Base-by-base conservation (phyloP, 768 basidiomycete genomes). In the Rhodotorula paludigena region DNA sequence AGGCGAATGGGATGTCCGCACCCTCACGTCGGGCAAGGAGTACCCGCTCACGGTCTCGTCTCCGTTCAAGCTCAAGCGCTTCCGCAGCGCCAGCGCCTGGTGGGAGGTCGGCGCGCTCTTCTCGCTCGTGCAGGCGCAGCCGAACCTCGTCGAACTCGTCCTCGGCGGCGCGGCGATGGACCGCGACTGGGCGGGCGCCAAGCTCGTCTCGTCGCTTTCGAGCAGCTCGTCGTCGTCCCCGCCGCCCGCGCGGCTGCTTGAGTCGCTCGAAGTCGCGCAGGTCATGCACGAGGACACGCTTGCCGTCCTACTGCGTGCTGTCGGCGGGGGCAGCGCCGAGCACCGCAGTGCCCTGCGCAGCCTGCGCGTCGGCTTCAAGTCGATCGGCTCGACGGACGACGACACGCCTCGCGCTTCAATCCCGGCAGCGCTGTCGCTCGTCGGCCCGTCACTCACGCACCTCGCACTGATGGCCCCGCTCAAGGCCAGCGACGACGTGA, bases 211-310 rank as follows among this genome's bases (percentile, higher is more conserved):
- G 1, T 2, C 38, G 12, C 53, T 52, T 7, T 15, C 41, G 23
- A 4, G 3, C 1, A 4, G 16, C 11, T 51, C 49, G n/a, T 16
- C 45, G 12, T 11, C 35, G 20, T 23, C 36, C 20, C 30, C 30
- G 55, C 5, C 57, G 20, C 60, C 60, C 5, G 39, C 60, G 12
- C 12, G 2, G 11, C 21, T 7, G 11, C 36, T 69, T 33, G 44
- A 45, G 41, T 42, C 58, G 28, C 53, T 69, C 54, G 18, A 39
- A 5, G 21, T 57, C 41, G 38, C 39, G 21, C 58, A 69, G 49
- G 32, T 60, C 44, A 60, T 60, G 57, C 68, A 69, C 48, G 68
- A 64, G 45, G 68, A 69, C 36, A 69, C 68, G 23, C 59, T 69
- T 41, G 53, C 58, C 18, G 63, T 64, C 41, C 59, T 69, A 21